phyloP scores from a whole-genome alignment of 176 grass and related monocot species.

The Rhynchospora pubera region DNA sequence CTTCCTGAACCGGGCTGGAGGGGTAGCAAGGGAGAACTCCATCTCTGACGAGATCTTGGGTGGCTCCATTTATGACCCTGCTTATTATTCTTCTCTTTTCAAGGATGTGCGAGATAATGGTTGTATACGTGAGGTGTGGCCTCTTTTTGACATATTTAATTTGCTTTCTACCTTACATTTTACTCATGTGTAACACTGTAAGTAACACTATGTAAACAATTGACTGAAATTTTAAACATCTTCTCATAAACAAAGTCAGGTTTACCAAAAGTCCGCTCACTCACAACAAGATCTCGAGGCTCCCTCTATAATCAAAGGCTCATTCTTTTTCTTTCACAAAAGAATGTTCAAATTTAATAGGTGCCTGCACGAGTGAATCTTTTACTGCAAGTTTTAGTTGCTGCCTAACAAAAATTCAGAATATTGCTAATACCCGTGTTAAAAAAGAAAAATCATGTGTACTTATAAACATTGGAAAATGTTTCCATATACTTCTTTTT shows the following conservation, averaged over 20 bases:
- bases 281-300: neutral
- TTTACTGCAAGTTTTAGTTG: neutral
- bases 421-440: neutral
- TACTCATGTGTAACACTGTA: neutral
- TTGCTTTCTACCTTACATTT: neutral
- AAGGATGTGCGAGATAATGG: constrained; percentile 65
- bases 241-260: neutral
- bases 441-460: neutral
- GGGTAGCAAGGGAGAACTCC: constrained; percentile 69
- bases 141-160: neutral
- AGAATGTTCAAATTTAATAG: neutral
- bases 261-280: neutral
- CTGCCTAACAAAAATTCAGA: neutral
- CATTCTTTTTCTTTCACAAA: neutral
- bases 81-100: constrained; percentile 91
- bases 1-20: constrained; percentile 60
- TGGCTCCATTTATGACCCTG: constrained; percentile 89
- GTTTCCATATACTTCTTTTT: neutral
- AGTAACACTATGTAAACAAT: neutral
- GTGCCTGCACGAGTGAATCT: neutral
- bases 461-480: neutral
- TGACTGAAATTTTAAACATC: neutral
- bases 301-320: neutral
- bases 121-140: constrained; percentile 55
- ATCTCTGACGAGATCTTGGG: constrained; percentile 88